phyloP scores from a whole-genome alignment of 192 early-diverging fungal species.

The Dimargaris verticillata region DNA sequence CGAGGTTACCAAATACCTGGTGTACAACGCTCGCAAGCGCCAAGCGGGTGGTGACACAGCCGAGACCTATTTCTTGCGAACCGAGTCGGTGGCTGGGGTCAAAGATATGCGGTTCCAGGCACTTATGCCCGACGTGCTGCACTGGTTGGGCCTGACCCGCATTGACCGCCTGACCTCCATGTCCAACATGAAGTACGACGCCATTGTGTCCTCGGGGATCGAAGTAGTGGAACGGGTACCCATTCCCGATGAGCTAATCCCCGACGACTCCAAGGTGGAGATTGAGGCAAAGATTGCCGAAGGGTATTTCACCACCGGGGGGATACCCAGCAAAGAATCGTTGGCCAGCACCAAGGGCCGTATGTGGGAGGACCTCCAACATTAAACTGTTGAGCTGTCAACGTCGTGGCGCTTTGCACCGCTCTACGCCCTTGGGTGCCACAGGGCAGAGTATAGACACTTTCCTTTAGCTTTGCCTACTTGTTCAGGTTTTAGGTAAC shows the following conservation, averaged over 20 bases:
- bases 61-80: slow-evolving; percentile 74
- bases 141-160: slow-evolving; percentile 86
- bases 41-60: slow-evolving; percentile 78
- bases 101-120: slow-evolving; percentile 97
- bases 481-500: no score
- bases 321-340: slow-evolving; percentile 35
- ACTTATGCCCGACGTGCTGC: slow-evolving; percentile 88
- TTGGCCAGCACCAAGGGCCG: slow-evolving; percentile 61
- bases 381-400: slow-evolving; percentile 13
- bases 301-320: slow-evolving; percentile 76
- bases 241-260: slow-evolving; percentile 79
- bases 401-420: no score
- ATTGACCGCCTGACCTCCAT: slow-evolving; percentile 85
- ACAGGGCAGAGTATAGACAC: no score
- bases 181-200: slow-evolving; percentile 86
- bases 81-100: slow-evolving; percentile 73
- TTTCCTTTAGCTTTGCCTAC: no score
- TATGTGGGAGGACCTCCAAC: slow-evolving; percentile 58
- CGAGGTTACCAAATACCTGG: slow-evolving; percentile 90
- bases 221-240: slow-evolving; percentile 73
- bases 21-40: slow-evolving; percentile 84
- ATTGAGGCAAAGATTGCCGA: slow-evolving; percentile 93
- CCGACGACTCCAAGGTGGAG: slow-evolving; percentile 80
- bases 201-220: slow-evolving; percentile 73
- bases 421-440: no score